Conservation (phyloP, 176 grass and related monocot species). For the Alloteropsis semialata region DNA sequence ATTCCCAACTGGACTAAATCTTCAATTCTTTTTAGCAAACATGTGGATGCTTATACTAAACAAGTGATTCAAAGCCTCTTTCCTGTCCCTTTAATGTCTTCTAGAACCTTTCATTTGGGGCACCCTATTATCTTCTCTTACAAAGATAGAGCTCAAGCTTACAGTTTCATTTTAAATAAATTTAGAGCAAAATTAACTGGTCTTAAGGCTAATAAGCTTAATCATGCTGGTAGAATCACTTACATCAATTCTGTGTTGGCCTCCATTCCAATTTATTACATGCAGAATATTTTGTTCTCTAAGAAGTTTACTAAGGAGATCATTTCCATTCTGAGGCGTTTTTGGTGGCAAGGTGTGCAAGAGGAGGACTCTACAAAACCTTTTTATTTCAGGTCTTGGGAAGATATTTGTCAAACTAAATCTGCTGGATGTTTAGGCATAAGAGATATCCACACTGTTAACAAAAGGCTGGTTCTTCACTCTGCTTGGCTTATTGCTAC, state of each 20-base stretch:
- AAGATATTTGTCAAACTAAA: background rate
- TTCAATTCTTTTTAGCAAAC: too few species aligned
- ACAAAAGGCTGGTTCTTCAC: rapidly evolving
- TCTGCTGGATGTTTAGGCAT: background rate
- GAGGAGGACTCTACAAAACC: background rate
- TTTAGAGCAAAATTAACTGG: background rate
- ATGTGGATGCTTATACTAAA: too few species aligned
- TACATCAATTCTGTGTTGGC: background rate
- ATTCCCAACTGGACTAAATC: too few species aligned
- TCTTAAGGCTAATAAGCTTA: background rate
- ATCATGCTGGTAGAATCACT: too few species aligned
- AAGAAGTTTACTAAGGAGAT: background rate
- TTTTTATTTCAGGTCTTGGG: background rate
- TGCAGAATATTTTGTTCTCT: background rate
- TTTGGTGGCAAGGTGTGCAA: background rate
- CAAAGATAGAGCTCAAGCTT: too few species aligned
- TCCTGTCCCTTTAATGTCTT: too few species aligned
- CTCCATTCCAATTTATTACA: background rate
- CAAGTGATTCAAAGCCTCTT: too few species aligned
- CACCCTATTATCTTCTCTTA: too few species aligned
- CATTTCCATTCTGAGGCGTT: rapidly evolving
- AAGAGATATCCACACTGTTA: rapidly evolving
- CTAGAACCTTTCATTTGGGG: too few species aligned
- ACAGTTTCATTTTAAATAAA: too few species aligned
- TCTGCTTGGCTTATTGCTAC: background rate